Percentiles rank a stretch among this genome's conserved stretches.
Evolutionary conservation across 176 grass and related monocot genomes (phyloP).

Genomic region (Avena sativa): DNA sequence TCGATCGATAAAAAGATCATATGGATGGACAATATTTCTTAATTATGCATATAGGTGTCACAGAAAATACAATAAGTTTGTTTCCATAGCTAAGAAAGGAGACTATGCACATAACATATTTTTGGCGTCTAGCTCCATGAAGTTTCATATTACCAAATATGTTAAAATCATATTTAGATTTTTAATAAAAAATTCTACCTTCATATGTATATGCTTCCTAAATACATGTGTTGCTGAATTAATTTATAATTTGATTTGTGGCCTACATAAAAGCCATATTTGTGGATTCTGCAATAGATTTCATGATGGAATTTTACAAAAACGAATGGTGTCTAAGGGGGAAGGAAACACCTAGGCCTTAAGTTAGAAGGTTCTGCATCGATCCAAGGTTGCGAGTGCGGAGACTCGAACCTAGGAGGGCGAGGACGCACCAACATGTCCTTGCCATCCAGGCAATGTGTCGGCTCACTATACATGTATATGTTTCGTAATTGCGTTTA

Average conservation of each 20-base stretch:
- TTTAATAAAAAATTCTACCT: no score
- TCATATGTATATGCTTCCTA: neutral
- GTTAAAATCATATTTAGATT: no score
- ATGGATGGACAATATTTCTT: neutral
- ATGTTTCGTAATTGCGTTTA: no score
- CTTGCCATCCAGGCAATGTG: neutral
- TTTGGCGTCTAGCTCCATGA: neutral
- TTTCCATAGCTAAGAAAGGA: neutral
- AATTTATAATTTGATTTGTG: neutral
- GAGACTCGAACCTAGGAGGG: neutral
- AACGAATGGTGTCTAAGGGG: neutral
- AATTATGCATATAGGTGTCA: neutral
- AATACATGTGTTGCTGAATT: neutral
- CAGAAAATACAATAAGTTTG: neutral
- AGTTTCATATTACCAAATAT: neutral
- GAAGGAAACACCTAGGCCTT: neutral
- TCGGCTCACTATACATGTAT: neutral
- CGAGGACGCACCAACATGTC: neutral
- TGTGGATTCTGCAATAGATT: neutral
- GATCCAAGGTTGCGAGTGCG: neutral
- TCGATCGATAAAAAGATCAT: neutral
- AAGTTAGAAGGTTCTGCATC: neutral
- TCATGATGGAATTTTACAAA: neutral
- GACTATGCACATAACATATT: neutral
- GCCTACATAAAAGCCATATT: neutral